Evolutionary conservation across 1,284 basidiomycete genomes (phyloP).

Genomic region (Apiotrichum domesticum): DNA sequence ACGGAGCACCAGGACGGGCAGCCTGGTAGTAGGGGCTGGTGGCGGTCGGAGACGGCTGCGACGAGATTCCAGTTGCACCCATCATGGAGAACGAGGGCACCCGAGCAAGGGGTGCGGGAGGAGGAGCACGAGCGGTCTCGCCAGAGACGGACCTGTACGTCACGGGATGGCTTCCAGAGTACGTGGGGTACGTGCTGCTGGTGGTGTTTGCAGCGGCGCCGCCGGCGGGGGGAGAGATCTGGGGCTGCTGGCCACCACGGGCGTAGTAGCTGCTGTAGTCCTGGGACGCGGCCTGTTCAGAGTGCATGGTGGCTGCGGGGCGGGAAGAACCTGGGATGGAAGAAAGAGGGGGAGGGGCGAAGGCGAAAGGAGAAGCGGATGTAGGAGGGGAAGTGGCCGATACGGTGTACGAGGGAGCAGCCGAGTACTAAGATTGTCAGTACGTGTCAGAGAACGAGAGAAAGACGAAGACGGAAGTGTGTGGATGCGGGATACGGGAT

Average conservation of each 20-base stretch:
- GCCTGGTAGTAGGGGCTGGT: slow-evolving; percentile 17
- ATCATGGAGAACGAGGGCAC: slow-evolving; percentile 8
- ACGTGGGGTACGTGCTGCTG: slow-evolving; percentile 17
- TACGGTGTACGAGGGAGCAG: slow-evolving; percentile 1
- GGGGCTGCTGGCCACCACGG: slow-evolving; percentile 3
- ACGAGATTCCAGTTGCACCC: slow-evolving; percentile 1
- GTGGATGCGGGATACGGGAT: background rate
- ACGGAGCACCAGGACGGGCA: slow-evolving; percentile 12
- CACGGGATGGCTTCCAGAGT: slow-evolving; percentile 31
- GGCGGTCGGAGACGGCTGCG: slow-evolving; percentile 11
- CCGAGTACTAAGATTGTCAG: background rate
- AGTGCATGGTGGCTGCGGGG: slow-evolving; percentile 22
- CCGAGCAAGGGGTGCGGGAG: slow-evolving; percentile 17
- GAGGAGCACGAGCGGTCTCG: slow-evolving; percentile 25
- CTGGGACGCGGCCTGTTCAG: slow-evolving; percentile 24
- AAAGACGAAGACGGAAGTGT: background rate
- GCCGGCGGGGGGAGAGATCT: slow-evolving; percentile 7
- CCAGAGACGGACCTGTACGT: slow-evolving; percentile 35
- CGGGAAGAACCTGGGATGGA: slow-evolving; percentile 24
- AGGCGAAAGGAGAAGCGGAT: slow-evolving; percentile 40
- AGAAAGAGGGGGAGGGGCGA: slow-evolving; percentile 38
- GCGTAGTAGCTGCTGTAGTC: slow-evolving; percentile 19
- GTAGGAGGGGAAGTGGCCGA: slow-evolving; percentile 23
- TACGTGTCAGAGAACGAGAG: too few species aligned
- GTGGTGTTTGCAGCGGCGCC: slow-evolving; percentile 3